Percentiles rank a stretch among this genome's conserved stretches.
Evolutionary conservation across 176 grass and related monocot genomes (phyloP).

Genomic region (Phyllostachys edulis): DNA sequence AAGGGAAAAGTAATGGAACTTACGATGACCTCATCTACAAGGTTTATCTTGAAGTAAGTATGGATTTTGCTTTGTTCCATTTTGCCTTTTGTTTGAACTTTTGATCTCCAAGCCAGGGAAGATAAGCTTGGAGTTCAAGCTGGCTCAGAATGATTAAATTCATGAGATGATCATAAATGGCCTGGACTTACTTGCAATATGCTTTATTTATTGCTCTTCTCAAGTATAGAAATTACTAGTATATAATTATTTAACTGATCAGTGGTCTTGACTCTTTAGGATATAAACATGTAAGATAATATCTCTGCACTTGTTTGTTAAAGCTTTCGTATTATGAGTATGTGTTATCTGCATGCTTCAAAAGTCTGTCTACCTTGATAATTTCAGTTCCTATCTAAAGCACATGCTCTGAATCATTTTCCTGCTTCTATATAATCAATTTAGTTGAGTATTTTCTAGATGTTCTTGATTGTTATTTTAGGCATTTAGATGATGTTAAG

Average conservation of each 20-base stretch:
- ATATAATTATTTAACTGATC: background rate
- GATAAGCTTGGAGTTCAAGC: background rate
- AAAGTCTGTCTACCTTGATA: background rate
- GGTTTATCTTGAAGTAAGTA: slow-evolving; percentile 60
- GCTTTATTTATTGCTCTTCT: background rate
- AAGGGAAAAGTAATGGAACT: slow-evolving; percentile 47
- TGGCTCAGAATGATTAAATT: background rate
- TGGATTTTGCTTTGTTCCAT: slow-evolving; percentile 8
- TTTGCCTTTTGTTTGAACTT: background rate
- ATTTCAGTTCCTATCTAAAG: background rate
- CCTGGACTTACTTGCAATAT: background rate
- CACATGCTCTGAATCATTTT: background rate
- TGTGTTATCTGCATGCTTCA: background rate
- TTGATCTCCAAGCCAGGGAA: background rate
- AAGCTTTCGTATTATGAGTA: background rate
- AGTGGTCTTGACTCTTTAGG: background rate
- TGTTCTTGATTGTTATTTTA: background rate
- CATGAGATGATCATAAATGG: background rate
- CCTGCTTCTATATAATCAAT: background rate
- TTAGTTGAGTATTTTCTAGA: background rate
- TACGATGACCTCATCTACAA: slow-evolving; percentile 71
- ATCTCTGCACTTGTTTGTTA: background rate
- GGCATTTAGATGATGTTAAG: background rate
- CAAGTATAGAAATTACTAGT: background rate
- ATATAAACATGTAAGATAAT: background rate